phyloP scores from a whole-genome alignment of 2,329 filamentous ascomycete species.

The Lanzia echinophila region DNA sequence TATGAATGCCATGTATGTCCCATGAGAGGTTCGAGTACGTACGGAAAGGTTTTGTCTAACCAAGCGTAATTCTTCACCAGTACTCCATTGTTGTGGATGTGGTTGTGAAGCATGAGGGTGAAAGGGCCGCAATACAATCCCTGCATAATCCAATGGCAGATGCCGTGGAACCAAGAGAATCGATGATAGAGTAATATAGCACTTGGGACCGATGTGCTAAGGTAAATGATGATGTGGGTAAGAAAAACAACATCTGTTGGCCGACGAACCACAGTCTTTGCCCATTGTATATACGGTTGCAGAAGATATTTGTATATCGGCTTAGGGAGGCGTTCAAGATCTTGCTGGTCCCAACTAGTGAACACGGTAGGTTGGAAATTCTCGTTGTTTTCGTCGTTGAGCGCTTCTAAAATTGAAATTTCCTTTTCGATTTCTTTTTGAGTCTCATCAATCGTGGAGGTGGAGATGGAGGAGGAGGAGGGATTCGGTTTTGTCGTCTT shows the following conservation, averaged over 20 bases:
- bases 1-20: slow-evolving; percentile 83
- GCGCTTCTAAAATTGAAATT: slow-evolving; percentile 6
- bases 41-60: slow-evolving; percentile 63
- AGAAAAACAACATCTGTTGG: slow-evolving; percentile 66
- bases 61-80: slow-evolving; percentile 47
- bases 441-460: not conserved
- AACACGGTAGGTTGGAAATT: slow-evolving; percentile 23
- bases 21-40: slow-evolving; percentile 67
- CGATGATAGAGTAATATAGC: slow-evolving; percentile 56
- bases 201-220: slow-evolving; percentile 62
- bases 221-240: slow-evolving; percentile 68
- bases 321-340: slow-evolving; percentile 15
- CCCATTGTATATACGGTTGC: slow-evolving; percentile 18
- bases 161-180: slow-evolving; percentile 62
- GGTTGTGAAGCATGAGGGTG: slow-evolving; percentile 78
- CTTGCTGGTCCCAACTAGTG: slow-evolving; percentile 18
- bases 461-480: not conserved
- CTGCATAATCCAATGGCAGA: slow-evolving; percentile 60
- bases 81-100: slow-evolving; percentile 71
- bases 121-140: slow-evolving; percentile 65
- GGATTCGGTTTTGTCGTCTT: not conserved
- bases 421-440: slow-evolving; percentile 5
- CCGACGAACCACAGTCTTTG: slow-evolving; percentile 18
- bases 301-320: slow-evolving; percentile 10
- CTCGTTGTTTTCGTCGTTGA: slow-evolving; percentile 10